Conservation (phyloP, 1,284 basidiomycete genomes). For the Marasmius sp. region DNA sequence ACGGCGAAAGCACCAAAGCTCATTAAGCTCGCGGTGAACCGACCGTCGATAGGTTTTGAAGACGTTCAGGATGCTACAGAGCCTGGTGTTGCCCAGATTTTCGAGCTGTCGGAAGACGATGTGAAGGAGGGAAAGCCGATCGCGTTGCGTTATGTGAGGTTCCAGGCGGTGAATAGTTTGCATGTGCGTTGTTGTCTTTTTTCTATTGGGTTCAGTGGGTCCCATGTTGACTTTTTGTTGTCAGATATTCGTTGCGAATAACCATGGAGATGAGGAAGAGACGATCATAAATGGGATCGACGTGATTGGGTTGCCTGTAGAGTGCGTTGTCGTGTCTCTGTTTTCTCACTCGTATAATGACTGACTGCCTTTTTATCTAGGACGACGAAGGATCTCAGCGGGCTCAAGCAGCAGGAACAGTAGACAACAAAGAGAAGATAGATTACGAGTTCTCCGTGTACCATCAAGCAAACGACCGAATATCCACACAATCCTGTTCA, state of each 20-base stretch:
- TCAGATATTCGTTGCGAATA: constrained; percentile 79
- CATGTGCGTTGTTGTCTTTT: constrained; percentile 52
- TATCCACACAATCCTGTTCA: too few species aligned
- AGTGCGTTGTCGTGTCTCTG: constrained; percentile 40
- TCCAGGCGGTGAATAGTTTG: constrained; percentile 75
- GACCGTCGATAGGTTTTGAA: constrained; percentile 64
- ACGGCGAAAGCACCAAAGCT: constrained; percentile 59
- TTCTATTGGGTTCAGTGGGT: neutral
- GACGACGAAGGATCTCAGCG: constrained; percentile 56
- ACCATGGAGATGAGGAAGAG: constrained; percentile 72
- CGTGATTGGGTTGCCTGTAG: constrained; percentile 64
- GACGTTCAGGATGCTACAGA: constrained; percentile 57
- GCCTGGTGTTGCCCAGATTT: constrained; percentile 50
- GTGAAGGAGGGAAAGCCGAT: constrained; percentile 59
- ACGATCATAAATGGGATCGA: constrained; percentile 81
- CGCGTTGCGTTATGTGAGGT: constrained; percentile 71
- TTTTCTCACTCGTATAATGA: constrained; percentile 1
- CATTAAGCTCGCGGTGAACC: constrained; percentile 72
- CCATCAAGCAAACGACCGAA: too few species aligned
- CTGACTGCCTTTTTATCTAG: constrained; percentile 31
- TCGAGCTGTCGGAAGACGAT: constrained; percentile 52
- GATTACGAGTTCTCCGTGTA: too few species aligned
- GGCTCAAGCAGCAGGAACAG: constrained; percentile 47
- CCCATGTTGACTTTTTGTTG: neutral
- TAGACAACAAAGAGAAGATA: neutral